Evolutionary conservation across 2,329 filamentous ascomycete species (phyloP).

Genomic region (Niveomyces coronatus): DNA sequence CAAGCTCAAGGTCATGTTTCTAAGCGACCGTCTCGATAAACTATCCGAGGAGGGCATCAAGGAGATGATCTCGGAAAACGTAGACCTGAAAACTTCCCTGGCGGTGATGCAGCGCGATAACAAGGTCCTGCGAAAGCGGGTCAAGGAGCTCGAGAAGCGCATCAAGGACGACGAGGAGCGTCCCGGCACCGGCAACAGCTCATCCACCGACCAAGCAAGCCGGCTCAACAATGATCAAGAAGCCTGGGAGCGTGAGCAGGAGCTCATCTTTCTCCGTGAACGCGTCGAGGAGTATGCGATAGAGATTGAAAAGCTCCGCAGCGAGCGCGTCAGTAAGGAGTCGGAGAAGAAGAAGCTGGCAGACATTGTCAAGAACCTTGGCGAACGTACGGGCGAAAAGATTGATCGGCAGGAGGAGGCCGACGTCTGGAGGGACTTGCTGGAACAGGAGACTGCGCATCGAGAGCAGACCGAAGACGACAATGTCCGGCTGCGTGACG

Average conservation of each 20-base stretch:
- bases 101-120: conserved; percentile 86
- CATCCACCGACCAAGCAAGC: conserved; percentile 48
- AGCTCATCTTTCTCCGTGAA: conserved; percentile 75
- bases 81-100: conserved; percentile 84
- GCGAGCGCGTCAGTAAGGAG: conserved; percentile 69
- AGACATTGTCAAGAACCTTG: conserved; percentile 58
- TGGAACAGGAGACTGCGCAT: conserved; percentile 82
- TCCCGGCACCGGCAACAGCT: conserved; percentile 50
- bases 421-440: conserved; percentile 90
- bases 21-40: conserved; percentile 86
- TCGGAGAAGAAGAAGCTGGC: conserved; percentile 78
- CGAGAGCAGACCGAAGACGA: conserved; percentile 88
- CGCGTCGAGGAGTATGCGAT: conserved; percentile 74
- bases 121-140: conserved; percentile 66
- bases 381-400: conserved; percentile 37
- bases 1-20: conserved; percentile 94
- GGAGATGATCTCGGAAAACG: conserved; percentile 96
- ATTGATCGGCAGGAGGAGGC: conserved; percentile 50
- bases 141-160: conserved; percentile 80
- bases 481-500: conserved; percentile 71
- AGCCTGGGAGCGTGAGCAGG: conserved; percentile 65
- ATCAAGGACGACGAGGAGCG: conserved; percentile 55
- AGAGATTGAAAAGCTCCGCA: conserved; percentile 71
- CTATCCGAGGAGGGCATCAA: conserved; percentile 93
- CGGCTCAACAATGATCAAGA: conserved; percentile 48